Evolutionary conservation across 1,284 basidiomycete genomes (phyloP).

Genomic region (Puccinia polysora): DNA sequence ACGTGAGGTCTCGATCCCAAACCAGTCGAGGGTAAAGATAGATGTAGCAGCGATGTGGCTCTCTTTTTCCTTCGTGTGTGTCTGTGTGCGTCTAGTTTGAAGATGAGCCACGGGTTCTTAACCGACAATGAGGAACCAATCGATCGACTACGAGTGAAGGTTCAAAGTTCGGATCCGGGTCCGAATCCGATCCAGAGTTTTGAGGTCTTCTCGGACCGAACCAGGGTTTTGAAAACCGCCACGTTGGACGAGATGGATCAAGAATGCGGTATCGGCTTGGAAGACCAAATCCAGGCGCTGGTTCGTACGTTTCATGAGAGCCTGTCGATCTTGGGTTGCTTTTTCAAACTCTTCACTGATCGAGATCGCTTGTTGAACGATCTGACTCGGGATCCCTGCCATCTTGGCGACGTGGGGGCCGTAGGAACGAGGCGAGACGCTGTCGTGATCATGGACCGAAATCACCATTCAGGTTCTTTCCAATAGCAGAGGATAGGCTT

Average conservation of each 20-base stretch:
- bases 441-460: no score
- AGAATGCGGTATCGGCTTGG: constrained; percentile 38
- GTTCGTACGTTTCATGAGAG: background rate
- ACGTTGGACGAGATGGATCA: constrained; percentile 9
- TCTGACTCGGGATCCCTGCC: constrained; percentile 46
- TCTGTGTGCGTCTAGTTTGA: no score
- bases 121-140: no score
- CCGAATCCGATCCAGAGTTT: constrained; percentile 3
- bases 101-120: no score
- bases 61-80: no score
- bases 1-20: no score
- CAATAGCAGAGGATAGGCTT: no score
- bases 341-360: constrained; percentile 79
- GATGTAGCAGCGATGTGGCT: no score
- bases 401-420: constrained; percentile 49
- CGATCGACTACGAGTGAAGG: background rate
- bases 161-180: background rate
- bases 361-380: constrained; percentile 79
- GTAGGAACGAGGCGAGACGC: constrained; percentile 49
- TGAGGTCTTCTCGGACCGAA: background rate
- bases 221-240: background rate
- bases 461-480: no score
- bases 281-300: constrained; percentile 12
- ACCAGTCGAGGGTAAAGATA: no score
- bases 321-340: constrained; percentile 55